A percentile compares a stretch with the other conserved stretches of the same genome.
phyloP scores from a whole-genome alignment of 2,329 filamentous ascomycete genomes.

The Phyllosticta citriasiana region DNA sequence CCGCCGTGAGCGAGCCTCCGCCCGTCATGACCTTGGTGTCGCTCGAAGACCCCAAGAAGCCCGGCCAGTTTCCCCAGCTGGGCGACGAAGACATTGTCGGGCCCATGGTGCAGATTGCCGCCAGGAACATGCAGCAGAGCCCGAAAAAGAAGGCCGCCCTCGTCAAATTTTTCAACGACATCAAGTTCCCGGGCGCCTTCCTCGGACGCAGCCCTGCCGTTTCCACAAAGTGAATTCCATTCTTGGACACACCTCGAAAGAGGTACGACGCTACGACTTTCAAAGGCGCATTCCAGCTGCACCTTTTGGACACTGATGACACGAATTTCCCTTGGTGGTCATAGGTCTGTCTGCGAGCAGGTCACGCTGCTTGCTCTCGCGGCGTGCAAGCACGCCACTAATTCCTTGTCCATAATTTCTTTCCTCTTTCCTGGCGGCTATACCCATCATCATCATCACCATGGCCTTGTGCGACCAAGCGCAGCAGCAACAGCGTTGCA shows the following conservation, averaged over 20 bases:
- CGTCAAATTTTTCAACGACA: constrained; percentile 28
- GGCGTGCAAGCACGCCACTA: background rate
- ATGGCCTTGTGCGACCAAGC: background rate
- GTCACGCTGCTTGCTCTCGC: background rate
- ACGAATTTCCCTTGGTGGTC: background rate
- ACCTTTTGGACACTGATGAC: background rate
- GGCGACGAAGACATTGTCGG: constrained; percentile 91
- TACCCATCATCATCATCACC: background rate
- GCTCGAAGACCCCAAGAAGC: constrained; percentile 53
- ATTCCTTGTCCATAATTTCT: background rate
- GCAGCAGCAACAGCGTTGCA: background rate
- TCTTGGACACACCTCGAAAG: background rate
- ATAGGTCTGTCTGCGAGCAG: background rate
- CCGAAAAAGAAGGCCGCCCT: constrained; percentile 28
- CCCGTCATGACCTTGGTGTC: constrained; percentile 57
- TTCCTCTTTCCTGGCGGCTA: background rate
- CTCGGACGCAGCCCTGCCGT: constrained; percentile 16
- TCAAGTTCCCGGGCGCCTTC: constrained; percentile 25
- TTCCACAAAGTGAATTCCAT: background rate
- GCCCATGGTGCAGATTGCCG: constrained; percentile 58
- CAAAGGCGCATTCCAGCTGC: background rate
- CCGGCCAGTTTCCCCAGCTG: constrained; percentile 78
- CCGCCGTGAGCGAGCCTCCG: constrained; percentile 46
- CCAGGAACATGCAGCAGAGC: constrained; percentile 24
- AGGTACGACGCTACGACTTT: background rate